phyloP scores from a whole-genome alignment of 73 alveolate species.

The Paraurostyla sp. region DNA sequence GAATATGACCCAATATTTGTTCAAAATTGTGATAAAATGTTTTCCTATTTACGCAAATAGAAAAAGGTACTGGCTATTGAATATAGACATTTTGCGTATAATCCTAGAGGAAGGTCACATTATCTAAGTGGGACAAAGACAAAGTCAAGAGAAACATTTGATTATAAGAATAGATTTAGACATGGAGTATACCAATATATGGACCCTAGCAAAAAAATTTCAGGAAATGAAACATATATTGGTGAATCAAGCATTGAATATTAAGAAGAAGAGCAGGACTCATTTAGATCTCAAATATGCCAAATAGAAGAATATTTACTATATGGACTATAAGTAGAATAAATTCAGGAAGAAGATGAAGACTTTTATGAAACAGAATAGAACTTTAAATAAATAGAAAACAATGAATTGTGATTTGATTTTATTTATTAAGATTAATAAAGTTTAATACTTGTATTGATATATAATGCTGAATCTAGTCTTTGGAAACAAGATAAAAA shows the following conservation, averaged over 20 bases:
- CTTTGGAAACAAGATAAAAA: background rate
- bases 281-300: too few species aligned
- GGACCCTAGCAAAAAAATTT: background rate
- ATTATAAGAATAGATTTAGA: background rate
- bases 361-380: background rate
- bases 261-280: too few species aligned
- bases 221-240: background rate
- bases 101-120: background rate
- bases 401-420: background rate
- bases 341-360: too few species aligned
- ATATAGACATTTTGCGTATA: background rate
- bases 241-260: background rate
- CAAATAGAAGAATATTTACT: too few species aligned
- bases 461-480: background rate
- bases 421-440: background rate
- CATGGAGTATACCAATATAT: background rate
- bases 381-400: background rate
- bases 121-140: background rate
- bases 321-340: too few species aligned
- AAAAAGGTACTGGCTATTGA: background rate
- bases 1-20: background rate
- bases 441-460: background rate
- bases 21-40: background rate
- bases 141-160: slow-evolving; percentile 13
- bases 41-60: background rate